Base-by-base conservation (phyloP, 148 eudicot species). In the Camellia granthamiana region DNA sequence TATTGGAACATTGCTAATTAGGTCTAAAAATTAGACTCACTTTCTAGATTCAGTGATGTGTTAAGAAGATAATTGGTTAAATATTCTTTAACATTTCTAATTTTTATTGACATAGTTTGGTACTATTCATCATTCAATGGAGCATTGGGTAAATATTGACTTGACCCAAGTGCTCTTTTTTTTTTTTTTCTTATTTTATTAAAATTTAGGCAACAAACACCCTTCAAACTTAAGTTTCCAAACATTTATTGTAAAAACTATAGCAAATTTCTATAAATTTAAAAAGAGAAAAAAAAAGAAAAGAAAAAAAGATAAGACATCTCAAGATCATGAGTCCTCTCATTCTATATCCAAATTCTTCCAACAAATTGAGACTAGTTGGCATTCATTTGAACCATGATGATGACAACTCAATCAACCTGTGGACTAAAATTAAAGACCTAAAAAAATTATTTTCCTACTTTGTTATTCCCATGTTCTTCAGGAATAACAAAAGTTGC, bases 371-470 rank as follows among this genome's bases (percentile, higher is more conserved):
- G 61, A 52, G 75, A 51, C 42, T 51, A 72, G 75, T 72, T 47
- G 75, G 16, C 59, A 12, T 49, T 72, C 38, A 72, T 49, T 71
- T 72, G 59, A 51, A 10, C 51, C 58, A 72, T 72, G 75, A 72
- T 47, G 5, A 51, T 21, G 75, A 72, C 75, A 47, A 72, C 38
- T 72, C 75, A 72, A 19, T 72, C 58, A 72, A 72, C 58, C 9
- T 72, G 75, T 47, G 59, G 74, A 72, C 59, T 51, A 55, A 72
- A 51, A 72, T 72, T 44, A n/a, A 72, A 41, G 51, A 72, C 51
- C 75, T 44, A 14, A 12, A 11, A 30, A 44, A 69, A 69, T 44
- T 16, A 44, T 69, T 69, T n/a, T 44, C 43, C 43, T 15, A 7
- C 2, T 6, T 69, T 69, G 6, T 69, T 69, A 69, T 69, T 18